Evolutionary conservation across 495 filamentous ascomycete genomes (phyloP).

Genomic region (Aspergillus leporis): DNA sequence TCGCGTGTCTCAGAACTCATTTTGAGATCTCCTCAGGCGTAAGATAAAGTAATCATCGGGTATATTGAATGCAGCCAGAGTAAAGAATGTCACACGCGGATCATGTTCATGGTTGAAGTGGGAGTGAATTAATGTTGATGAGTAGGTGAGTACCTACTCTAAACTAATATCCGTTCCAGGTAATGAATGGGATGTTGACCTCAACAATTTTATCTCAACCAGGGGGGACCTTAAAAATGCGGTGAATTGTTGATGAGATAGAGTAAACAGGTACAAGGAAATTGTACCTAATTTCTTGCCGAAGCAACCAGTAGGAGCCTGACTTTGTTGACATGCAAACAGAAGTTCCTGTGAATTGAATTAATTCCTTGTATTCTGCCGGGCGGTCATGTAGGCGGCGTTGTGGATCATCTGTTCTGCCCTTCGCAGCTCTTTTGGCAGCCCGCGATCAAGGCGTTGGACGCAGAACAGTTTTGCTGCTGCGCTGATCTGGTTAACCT

Average conservation of each 20-base stretch:
- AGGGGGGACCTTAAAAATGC: no score
- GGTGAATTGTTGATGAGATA: no score
- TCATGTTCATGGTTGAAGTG: neutral
- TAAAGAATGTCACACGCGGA: neutral
- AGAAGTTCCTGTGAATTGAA: neutral
- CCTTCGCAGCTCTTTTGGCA: slow-evolving; percentile 15
- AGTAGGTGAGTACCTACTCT: neutral
- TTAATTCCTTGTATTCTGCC: slow-evolving; percentile 22
- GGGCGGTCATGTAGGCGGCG: slow-evolving; percentile 25
- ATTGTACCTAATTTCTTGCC: no score
- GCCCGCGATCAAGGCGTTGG: slow-evolving; percentile 13
- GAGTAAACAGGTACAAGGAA: no score
- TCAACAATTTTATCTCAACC: no score
- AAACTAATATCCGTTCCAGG: neutral
- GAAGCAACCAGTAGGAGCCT: neutral
- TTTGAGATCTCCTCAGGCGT: neutral
- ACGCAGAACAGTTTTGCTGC: slow-evolving; percentile 16
- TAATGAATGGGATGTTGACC: no score
- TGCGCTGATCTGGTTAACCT: neutral
- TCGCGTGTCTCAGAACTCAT: slow-evolving; percentile 9
- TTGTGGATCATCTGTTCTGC: slow-evolving; percentile 10
- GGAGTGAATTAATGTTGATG: neutral
- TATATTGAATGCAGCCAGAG: neutral
- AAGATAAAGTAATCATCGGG: neutral
- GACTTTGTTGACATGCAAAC: neutral